Base-by-base conservation (phyloP, 176 grass and related monocot species). In the Cenchrus fungigraminus region DNA sequence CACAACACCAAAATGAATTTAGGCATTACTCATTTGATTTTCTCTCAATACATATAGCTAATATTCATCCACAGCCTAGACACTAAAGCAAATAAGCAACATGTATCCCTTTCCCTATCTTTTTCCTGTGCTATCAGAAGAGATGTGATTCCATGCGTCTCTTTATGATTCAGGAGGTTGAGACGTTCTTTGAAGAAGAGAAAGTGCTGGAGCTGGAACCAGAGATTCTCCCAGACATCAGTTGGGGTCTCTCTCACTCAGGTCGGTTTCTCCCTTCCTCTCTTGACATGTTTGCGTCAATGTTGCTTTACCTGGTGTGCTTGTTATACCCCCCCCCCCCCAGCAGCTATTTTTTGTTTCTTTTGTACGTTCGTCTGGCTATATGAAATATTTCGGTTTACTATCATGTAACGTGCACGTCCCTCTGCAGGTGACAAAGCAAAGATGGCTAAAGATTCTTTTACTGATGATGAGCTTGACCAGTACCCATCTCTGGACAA, bases 121-220 rank as follows among this genome's bases (percentile, higher is more conserved):
- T 80, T 71, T 22, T 15, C 13, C 9, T 28, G 31, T 58, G 16
- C 5, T 52, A 25, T 57, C 6, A 77, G 37, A 25, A 77, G 37
- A 25, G 69, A 60, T 68, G 8, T 76, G 28, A 69, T 73, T 20
- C 10, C 34, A 60, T 79, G 5, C 52, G 9, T 78, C 68, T 67
- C 12, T 90, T 81, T 19, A 69, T 28, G 8, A 49, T 65, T 83
- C 46, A 93, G 92, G 83, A 71, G 22, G 79, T 73, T 78, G 66
- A 59, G 25, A 57, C 51, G 49, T 79, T 84, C 65, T 77, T 73
- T 75, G 28, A 79, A 88, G 79, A 86, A 77, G 9, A 72, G 16
- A 86, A 74, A 2, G 77, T 5, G n/a, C 74, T 91, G 79, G 75
- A 93, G 43, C 15, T 91, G 54, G 92, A 88, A 47, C 68, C 68